Evolutionary conservation across 768 basidiomycete genomes (phyloP).

Genomic region (Agaricus sinodeliciosus): DNA sequence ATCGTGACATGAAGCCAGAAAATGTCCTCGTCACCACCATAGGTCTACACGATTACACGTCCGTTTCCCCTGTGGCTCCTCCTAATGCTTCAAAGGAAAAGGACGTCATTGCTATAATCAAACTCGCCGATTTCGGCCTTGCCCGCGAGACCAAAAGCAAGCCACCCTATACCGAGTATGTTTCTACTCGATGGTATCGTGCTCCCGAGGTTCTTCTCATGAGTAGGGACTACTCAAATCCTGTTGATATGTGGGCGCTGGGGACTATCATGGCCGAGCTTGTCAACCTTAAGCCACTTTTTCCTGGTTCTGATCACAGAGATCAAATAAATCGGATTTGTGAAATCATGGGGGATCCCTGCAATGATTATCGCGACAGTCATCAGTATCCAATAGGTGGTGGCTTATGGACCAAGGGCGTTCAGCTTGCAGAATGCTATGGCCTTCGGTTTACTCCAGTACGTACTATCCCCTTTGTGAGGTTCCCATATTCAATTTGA

Average conservation of each 20-base stretch:
- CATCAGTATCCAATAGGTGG: constrained; percentile 72
- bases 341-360: constrained; percentile 90
- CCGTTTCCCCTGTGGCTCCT: constrained; percentile 63
- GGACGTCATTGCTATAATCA: constrained; percentile 95
- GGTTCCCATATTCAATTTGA: neutral
- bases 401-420: constrained; percentile 79
- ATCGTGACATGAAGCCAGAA: constrained; percentile 99
- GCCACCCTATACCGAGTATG: constrained; percentile 98
- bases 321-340: constrained; percentile 92
- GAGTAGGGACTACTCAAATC: constrained; percentile 89
- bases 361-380: constrained; percentile 76
- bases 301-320: constrained; percentile 87
- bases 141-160: constrained; percentile 82
- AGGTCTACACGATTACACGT: constrained; percentile 86
- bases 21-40: constrained; percentile 98
- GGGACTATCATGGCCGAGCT: constrained; percentile 98
- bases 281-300: constrained; percentile 89
- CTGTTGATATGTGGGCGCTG: constrained; percentile 99
- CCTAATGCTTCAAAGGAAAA: constrained; percentile 68
- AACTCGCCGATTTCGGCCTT: constrained; percentile 97
- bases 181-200: constrained; percentile 99
- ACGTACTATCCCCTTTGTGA: constrained; percentile 19
- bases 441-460: constrained; percentile 92
- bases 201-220: constrained; percentile 94
- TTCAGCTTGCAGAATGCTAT: constrained; percentile 79